Evolutionary conservation across 1,139 yeast genomes (phyloP).

Genomic region (Taphrina flavorubra): DNA sequence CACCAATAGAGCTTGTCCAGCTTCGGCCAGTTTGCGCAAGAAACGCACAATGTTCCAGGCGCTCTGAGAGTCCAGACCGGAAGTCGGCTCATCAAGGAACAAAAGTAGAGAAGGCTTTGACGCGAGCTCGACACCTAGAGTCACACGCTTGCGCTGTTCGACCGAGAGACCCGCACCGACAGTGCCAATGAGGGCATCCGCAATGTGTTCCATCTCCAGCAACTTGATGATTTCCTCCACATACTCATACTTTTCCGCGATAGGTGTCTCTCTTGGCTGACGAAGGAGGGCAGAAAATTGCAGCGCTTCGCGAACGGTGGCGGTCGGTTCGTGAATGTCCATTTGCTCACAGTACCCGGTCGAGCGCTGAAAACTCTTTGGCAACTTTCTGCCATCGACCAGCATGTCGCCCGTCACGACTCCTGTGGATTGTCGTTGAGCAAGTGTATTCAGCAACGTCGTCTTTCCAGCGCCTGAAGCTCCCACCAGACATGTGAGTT

Average conservation of each 20-base stretch:
- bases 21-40: conserved; percentile 62
- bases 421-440: conserved; percentile 66
- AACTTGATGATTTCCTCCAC: conserved; percentile 66
- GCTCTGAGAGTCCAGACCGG: conserved; percentile 83
- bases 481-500: conserved; percentile 67
- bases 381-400: conserved; percentile 63
- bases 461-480: conserved; percentile 73
- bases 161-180: conserved; percentile 79
- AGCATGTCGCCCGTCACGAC: conserved; percentile 68
- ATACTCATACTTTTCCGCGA: conserved; percentile 50
- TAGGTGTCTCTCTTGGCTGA: conserved; percentile 52
- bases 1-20: conserved; percentile 72
- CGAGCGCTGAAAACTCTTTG: conserved; percentile 62
- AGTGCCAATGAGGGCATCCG: conserved; percentile 75
- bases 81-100: conserved; percentile 80
- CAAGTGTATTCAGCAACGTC: conserved; percentile 64
- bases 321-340: conserved; percentile 65
- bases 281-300: conserved; percentile 73
- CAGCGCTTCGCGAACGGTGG: conserved; percentile 80
- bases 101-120: conserved; percentile 73
- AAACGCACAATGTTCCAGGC: conserved; percentile 72
- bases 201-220: conserved; percentile 78
- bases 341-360: conserved; percentile 73
- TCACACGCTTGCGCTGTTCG: conserved; percentile 82
- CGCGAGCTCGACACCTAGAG: conserved; percentile 77